phyloP scores from a whole-genome alignment of 139 green algal species.

The Ettlia oleoabundans region DNA sequence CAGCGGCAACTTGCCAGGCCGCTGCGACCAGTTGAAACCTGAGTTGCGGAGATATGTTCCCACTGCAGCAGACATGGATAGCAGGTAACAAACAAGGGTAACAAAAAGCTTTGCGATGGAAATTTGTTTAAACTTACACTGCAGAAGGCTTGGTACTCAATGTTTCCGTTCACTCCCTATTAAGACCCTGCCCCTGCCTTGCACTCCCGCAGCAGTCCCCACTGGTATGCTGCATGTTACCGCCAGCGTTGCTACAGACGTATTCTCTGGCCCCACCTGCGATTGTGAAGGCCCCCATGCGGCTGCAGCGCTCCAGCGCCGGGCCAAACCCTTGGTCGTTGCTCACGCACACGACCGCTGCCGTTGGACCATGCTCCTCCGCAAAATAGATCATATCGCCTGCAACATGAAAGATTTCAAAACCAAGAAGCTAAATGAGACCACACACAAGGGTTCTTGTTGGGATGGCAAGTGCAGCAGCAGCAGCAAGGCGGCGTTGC shows the following conservation, averaged over 20 bases:
- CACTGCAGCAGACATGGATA: background rate
- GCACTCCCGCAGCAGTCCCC: no score
- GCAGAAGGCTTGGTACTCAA: no score
- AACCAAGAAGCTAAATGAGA: no score
- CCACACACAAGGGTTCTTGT: no score
- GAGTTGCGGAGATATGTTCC: background rate
- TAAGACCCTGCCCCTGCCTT: no score
- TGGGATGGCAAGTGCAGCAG: background rate
- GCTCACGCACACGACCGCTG: background rate
- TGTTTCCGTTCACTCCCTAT: no score
- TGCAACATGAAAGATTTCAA: no score
- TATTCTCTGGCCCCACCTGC: background rate
- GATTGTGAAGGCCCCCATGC: constrained; percentile 8
- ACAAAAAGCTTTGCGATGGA: no score
- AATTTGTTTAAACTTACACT: no score
- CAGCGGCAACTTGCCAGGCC: constrained; percentile 12
- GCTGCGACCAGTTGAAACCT: constrained; percentile 13
- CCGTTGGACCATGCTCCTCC: background rate
- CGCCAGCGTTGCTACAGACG: background rate
- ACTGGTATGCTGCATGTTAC: no score
- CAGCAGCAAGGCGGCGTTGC: no score
- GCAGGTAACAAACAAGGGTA: no score
- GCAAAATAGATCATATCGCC: constrained; percentile 14
- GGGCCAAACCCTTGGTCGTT: constrained; percentile 25
- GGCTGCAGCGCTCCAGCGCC: constrained; percentile 3